These are phyloP conservation scores for Chlorophyllum brunneum DNA, from an alignment of 768 basidiomycete genomes.

Conservation along the genomic window DNA sequence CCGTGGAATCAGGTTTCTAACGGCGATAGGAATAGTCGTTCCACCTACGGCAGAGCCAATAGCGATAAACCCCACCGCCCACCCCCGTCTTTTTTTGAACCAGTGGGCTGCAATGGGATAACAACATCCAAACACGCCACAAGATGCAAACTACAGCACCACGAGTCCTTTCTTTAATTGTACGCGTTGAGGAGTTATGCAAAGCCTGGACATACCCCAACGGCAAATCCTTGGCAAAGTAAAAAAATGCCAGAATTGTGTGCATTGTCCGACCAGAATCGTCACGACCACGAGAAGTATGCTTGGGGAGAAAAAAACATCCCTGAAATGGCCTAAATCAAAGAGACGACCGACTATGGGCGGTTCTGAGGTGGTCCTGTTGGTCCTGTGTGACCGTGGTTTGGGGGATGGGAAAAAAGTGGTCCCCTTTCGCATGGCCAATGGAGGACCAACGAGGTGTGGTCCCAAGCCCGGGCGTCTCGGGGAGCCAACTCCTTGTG, in stretches of 20 bases:
- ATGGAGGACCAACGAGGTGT: too few species aligned
- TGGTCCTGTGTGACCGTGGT: too few species aligned
- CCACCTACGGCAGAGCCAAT: slow-evolving; percentile 70
- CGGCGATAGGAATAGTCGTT: slow-evolving; percentile 59
- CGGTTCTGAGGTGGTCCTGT: too few species aligned
- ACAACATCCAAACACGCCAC: slow-evolving; percentile 61
- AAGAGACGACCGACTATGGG: slow-evolving; percentile 79
- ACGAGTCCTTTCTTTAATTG: not conserved
- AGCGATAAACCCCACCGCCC: slow-evolving; percentile 63
- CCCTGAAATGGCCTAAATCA: slow-evolving; percentile 48
- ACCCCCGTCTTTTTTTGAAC: slow-evolving; percentile 58
- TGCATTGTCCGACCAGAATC: slow-evolving; percentile 57
- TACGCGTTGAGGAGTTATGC: too few species aligned
- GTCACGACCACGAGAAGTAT: slow-evolving; percentile 40
- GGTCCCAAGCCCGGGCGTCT: too few species aligned
- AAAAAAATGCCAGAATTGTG: slow-evolving; percentile 63
- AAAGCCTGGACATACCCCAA: slow-evolving; percentile 40
- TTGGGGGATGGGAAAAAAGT: not conserved
- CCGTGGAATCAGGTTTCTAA: slow-evolving; percentile 47
- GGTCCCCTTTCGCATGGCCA: too few species aligned
- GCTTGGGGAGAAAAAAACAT: slow-evolving; percentile 30
- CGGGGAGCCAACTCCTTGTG: too few species aligned
- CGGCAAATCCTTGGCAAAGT: slow-evolving; percentile 57
- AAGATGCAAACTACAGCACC: slow-evolving; percentile 36
- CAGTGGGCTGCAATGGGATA: slow-evolving; percentile 64